Percentiles rank a stretch among this genome's conserved stretches.
Evolutionary conservation across 345 rosid genomes (phyloP).

Genomic region (Viola odorata): DNA sequence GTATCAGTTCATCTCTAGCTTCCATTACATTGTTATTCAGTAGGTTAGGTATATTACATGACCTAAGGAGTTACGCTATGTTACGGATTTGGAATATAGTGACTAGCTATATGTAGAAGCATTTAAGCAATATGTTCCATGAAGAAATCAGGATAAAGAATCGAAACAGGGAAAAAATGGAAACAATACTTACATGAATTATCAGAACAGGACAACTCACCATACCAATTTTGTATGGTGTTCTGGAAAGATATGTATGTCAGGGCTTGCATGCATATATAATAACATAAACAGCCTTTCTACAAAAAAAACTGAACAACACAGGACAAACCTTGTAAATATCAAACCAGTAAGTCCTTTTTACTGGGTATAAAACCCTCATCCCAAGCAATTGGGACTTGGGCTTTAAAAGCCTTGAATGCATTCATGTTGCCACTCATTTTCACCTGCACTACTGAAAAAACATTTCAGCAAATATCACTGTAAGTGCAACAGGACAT

Average conservation of each 20-base stretch:
- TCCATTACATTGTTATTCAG: not conserved
- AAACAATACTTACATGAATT: constrained; percentile 67
- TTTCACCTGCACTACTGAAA: not conserved
- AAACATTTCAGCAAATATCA: constrained; percentile 4
- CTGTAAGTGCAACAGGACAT: not conserved
- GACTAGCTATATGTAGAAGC: too few species aligned
- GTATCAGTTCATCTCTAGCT: constrained; percentile 4
- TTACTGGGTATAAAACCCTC: constrained; percentile 86
- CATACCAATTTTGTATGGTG: constrained; percentile 66
- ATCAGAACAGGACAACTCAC: constrained; percentile 76
- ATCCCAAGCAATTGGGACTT: constrained; percentile 60
- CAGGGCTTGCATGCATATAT: not conserved
- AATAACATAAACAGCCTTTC: constrained; percentile 8
- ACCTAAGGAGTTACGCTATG: too few species aligned
- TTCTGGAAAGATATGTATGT: constrained; percentile 42
- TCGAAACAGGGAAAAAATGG: not conserved
- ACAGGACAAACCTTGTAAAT: constrained; percentile 62
- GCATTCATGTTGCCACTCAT: constrained; percentile 45
- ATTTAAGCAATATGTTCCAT: not conserved
- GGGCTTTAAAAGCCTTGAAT: constrained; percentile 69
- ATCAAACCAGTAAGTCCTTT: constrained; percentile 88
- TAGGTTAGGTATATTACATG: too few species aligned
- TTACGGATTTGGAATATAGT: too few species aligned
- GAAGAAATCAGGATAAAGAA: constrained; percentile 2
- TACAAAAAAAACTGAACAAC: not conserved